Evolutionary conservation across 352 stramenopile genomes (phyloP).

Genomic region (Pythium biforme): DNA sequence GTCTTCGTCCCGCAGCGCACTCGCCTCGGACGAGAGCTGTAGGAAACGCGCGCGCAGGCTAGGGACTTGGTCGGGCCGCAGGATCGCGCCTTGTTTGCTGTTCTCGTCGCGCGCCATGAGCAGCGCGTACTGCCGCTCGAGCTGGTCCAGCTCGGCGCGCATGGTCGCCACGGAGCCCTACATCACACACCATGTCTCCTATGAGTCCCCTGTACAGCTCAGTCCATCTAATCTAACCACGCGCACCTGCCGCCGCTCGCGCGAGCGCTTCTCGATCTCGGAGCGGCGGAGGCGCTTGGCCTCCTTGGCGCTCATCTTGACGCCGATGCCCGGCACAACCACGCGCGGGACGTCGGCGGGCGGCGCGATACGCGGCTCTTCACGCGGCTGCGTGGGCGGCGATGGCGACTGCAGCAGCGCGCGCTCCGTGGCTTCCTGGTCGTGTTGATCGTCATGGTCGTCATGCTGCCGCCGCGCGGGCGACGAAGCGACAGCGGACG

Average conservation of each 20-base stretch:
- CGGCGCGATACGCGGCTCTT: slow-evolving; percentile 15
- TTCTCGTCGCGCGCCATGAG: slow-evolving; percentile 28
- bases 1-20: slow-evolving; percentile 47
- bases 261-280: slow-evolving; percentile 65
- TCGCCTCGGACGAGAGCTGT: slow-evolving; percentile 39
- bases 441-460: not conserved
- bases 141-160: slow-evolving; percentile 46
- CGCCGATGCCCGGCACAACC: slow-evolving; percentile 22
- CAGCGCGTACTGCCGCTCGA: slow-evolving; percentile 46
- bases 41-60: slow-evolving; percentile 36
- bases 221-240: no score
- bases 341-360: not conserved
- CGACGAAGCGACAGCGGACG: not conserved
- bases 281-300: slow-evolving; percentile 42
- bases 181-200: not conserved
- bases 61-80: slow-evolving; percentile 31
- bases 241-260: slow-evolving; percentile 40
- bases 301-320: slow-evolving; percentile 18
- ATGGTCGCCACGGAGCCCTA: slow-evolving; percentile 49
- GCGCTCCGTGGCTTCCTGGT: no score
- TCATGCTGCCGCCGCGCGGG: not conserved
- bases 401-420: slow-evolving; percentile 9
- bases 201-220: not conserved
- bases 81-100: slow-evolving; percentile 29
- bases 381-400: not conserved